Conservation (phyloP, 106 monocot species). For the Triglochin maritima region DNA sequence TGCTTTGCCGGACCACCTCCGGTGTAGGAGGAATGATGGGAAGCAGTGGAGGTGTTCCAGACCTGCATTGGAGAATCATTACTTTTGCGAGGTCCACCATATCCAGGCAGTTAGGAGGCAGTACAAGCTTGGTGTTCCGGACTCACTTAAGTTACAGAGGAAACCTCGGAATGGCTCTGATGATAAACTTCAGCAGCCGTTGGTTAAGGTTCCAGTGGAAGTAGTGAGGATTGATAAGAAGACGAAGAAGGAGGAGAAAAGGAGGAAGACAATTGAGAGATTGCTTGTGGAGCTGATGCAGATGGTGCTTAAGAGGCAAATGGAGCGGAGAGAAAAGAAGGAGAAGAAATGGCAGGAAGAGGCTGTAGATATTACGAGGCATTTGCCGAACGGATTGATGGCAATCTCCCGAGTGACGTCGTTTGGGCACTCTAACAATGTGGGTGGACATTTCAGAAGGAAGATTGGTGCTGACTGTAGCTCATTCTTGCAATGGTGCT, state of each 20-base stretch:
- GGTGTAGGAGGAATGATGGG: constrained; percentile 13
- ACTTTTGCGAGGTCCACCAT: constrained; percentile 7
- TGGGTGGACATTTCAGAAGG: background rate
- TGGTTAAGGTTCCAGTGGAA: background rate
- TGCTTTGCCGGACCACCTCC: constrained; percentile 14
- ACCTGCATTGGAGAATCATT: background rate
- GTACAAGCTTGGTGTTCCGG: constrained; percentile 15
- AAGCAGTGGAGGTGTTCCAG: constrained; percentile 8
- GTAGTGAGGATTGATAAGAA: constrained; percentile 3
- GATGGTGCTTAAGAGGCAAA: constrained; percentile 12
- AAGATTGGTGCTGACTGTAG: constrained; percentile 13
- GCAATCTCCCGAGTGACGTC: constrained; percentile 28
- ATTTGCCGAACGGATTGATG: constrained; percentile 82
- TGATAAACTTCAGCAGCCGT: background rate
- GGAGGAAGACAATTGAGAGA: constrained; percentile 5
- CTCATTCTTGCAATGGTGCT: constrained; percentile 29
- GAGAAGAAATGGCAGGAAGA: constrained; percentile 1
- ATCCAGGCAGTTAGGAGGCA: constrained; percentile 7
- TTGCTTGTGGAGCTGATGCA: constrained; percentile 12
- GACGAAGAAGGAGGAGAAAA: constrained; percentile 3
- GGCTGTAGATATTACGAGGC: constrained; percentile 20
- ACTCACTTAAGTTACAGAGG: constrained; percentile 14
- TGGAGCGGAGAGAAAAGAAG: constrained; percentile 15
- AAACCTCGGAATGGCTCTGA: background rate
- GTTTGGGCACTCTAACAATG: background rate